Evolutionary conservation across 176 grass and related monocot genomes (phyloP).

Genomic region (Pontederia crassipes): DNA sequence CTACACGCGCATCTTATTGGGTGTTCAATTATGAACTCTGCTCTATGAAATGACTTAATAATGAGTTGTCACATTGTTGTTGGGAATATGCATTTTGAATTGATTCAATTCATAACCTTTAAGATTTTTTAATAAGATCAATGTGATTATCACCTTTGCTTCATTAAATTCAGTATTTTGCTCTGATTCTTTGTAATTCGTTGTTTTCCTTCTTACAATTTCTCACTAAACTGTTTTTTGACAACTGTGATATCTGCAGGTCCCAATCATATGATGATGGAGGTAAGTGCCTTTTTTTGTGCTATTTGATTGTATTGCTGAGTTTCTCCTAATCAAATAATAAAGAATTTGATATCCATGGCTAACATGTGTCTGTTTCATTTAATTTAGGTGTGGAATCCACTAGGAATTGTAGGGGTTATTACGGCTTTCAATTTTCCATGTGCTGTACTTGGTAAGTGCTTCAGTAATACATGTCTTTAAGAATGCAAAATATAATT

Average conservation of each 20-base stretch:
- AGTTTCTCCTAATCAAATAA: constrained; percentile 13
- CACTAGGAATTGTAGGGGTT: constrained; percentile 93
- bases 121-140: too few relatives aligned
- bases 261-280: constrained; percentile 99
- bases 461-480: not conserved
- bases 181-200: not conserved
- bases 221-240: constrained; percentile 8
- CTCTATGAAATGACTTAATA: too few relatives aligned
- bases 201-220: not conserved
- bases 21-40: too few relatives aligned
- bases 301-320: constrained; percentile 12
- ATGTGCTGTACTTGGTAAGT: constrained; percentile 83
- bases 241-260: constrained; percentile 37
- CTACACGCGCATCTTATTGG: too few relatives aligned
- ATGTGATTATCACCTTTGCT: too few relatives aligned
- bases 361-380: constrained; percentile 19
- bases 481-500: not conserved
- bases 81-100: too few relatives aligned
- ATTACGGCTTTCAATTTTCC: constrained; percentile 99
- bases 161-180: not conserved
- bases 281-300: constrained; percentile 32
- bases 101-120: too few relatives aligned
- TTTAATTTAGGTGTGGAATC: constrained; percentile 88
- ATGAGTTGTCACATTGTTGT: too few relatives aligned
- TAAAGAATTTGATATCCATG: constrained; percentile 15